Base-by-base conservation (phyloP, 768 basidiomycete species). In the Glaciozyma martinii region DNA sequence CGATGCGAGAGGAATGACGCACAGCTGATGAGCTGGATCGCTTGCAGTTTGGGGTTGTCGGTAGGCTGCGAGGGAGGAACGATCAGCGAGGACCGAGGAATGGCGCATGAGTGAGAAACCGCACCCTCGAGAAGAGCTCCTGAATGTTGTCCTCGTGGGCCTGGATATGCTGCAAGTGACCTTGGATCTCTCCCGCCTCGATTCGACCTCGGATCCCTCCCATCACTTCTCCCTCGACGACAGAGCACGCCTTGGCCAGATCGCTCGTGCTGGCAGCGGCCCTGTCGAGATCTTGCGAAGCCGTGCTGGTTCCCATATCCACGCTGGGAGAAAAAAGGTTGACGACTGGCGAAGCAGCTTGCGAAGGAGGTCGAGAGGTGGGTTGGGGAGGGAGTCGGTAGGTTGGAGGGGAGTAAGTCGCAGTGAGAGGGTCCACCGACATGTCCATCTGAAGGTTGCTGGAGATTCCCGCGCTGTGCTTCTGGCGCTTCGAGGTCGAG, bases 11-110 rank as follows among this genome's bases (percentile, higher is more conserved):
- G 23, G 1, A 13, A 40, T 4, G 18, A 50, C 50, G 7, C n/a
- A 54, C 57, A 67, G 16, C 46, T 90, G 58, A 77, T 74, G 37
- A 78, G 58, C 71, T 77, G 65, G 33, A 73, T 62, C 16, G 68
- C 64, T 43, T 70, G 65, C 16, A 70, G 27, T 40, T 49, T 46
- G n/a, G 47, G 47, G 29, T 42, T 58, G 47, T 66, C 65, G 21
- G 53, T 33, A 15, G 43, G 42, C 53, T 44, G 37, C 19, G 6
- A 21, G 0, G 9, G 23, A 7, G n/a, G 25, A n/a, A 37, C n/a
- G 37, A 13, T 40, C 37, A 40, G 37, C 37, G 37, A 40, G 37
- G 37, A 40, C 10, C 15, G 37, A 40, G 37, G 12, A 13, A 40
- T 12, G 37, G 37, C 37, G 12, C 37, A 13, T 13, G 37, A 40